Percentiles rank a stretch among this genome's conserved stretches.
Evolutionary conservation across 805 yeast genomes (phyloP).

Genomic region (Huiozyma naganishii): DNA sequence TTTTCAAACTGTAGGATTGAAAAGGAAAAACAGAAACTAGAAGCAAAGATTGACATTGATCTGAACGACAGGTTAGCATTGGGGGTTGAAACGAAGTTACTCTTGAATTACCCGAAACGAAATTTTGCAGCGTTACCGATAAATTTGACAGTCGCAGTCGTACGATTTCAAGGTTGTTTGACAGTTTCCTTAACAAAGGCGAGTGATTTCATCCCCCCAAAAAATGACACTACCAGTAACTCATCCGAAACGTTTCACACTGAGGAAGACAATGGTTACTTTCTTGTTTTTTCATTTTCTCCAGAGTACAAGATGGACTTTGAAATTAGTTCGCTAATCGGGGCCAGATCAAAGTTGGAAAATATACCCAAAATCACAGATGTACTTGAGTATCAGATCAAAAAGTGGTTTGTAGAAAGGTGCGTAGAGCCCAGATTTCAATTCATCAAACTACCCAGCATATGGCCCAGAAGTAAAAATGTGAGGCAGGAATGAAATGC

Average conservation of each 20-base stretch:
- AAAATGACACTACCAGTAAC: constrained; percentile 6
- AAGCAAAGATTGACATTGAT: constrained; percentile 87
- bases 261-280: constrained; percentile 40
- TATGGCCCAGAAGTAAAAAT: constrained; percentile 69
- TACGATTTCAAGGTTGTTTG: constrained; percentile 81
- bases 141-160: constrained; percentile 73
- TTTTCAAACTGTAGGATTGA: constrained; percentile 84
- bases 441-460: constrained; percentile 68
- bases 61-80: constrained; percentile 76
- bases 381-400: constrained; percentile 67
- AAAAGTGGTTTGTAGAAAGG: constrained; percentile 85
- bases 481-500: constrained; percentile 31
- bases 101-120: constrained; percentile 75
- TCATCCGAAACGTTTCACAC: constrained; percentile 2
- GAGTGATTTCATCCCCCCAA: constrained; percentile 19
- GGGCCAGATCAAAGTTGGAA: constrained; percentile 84
- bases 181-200: constrained; percentile 55
- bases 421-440: constrained; percentile 92
- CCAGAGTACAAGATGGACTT: constrained; percentile 89
- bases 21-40: constrained; percentile 42
- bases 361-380: constrained; percentile 87
- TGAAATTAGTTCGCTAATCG: constrained; percentile 78
- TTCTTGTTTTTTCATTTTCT: constrained; percentile 77
- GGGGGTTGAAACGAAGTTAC: constrained; percentile 70
- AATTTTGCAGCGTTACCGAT: constrained; percentile 82